These are phyloP conservation scores for Daedaleopsis sinensis DNA, from an alignment of 768 basidiomycete species.

Conservation along the genomic window DNA sequence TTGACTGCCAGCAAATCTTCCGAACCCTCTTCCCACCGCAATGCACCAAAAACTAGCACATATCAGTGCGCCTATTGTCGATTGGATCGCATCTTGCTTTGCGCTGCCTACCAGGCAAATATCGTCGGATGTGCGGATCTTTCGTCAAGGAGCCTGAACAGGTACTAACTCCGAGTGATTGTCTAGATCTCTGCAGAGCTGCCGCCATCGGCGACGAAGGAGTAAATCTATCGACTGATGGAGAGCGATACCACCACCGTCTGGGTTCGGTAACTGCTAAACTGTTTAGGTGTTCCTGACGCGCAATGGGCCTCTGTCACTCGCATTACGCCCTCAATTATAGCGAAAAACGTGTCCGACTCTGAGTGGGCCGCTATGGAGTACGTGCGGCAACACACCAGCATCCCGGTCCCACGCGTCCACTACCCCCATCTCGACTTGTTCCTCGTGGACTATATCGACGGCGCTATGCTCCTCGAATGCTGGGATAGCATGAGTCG, in stretches of 20 bases:
- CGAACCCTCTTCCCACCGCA: background rate
- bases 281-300: too few species aligned
- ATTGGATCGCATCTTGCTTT: background rate
- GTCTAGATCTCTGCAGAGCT: background rate
- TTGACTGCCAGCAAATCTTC: background rate
- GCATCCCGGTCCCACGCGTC: slow-evolving; percentile 18
- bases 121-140: background rate
- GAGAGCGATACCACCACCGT: too few species aligned
- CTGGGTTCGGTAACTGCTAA: too few species aligned
- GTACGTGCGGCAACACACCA: slow-evolving; percentile 13
- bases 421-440: background rate
- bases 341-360: background rate
- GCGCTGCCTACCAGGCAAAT: background rate
- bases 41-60: background rate
- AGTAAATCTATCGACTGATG: too few species aligned
- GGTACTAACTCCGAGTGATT: background rate
- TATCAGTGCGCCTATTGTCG: background rate
- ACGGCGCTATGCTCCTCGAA: slow-evolving; percentile 21
- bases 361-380: slow-evolving; percentile 15
- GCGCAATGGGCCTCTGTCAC: slow-evolving; percentile 4
- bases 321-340: slow-evolving; percentile 6
- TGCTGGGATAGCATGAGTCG: slow-evolving; percentile 17
- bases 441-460: slow-evolving; percentile 19
- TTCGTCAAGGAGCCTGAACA: background rate
- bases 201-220: too few species aligned